Base-by-base conservation (phyloP, 1,139 yeast species). In the Yamadazyma dushanensis region DNA sequence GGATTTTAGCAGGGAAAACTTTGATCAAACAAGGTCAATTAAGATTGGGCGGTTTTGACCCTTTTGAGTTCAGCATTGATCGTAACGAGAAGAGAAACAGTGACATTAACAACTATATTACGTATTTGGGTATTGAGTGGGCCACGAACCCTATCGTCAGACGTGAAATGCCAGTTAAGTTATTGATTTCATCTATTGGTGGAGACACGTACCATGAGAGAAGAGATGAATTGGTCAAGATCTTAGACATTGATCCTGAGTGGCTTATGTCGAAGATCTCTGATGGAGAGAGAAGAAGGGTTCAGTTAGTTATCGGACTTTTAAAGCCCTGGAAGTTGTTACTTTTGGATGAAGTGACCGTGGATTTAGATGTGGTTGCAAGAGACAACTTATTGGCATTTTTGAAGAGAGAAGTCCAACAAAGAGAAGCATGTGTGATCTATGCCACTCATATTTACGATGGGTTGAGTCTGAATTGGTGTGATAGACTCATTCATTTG, bases 361-460 rank as follows among this genome's bases (percentile, higher is more conserved):
- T 92, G 17, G 98, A 92, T 56, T 70, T 92, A 47, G 98, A 92
- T 54, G 98, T 92, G 14, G 74, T 92, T 31, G 97, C 92, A 2
- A 73, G 98, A 50, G 78, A 81, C 29, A 72, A 87, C 38, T 66
- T 92, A 37, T 66, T 92, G 42, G 66, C 71, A 2, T 92, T 86
- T 54, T 68, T 92, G 50, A 75, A 73, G 46, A 55, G 60, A 13
- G 98, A 92, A 57, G 87, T 96, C 8, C 65, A 63, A 30, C 51
- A 63, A 0, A 69, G 97, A 40, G 62, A 73, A 16, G 83, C 95
- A 43, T 74, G 87, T 34, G 83, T 83, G 44, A 74, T 92, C 5
- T 92, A 92, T 57, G 98, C 98, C 1, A 92, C 98, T 0, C 98
- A 92, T 55, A 92, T 92, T 35, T 92, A 92, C 57, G 98, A 92